Percentiles rank a stretch among this genome's conserved stretches.
Conservation (phyloP, 805 yeast genomes). For the Candida golubevii region DNA sequence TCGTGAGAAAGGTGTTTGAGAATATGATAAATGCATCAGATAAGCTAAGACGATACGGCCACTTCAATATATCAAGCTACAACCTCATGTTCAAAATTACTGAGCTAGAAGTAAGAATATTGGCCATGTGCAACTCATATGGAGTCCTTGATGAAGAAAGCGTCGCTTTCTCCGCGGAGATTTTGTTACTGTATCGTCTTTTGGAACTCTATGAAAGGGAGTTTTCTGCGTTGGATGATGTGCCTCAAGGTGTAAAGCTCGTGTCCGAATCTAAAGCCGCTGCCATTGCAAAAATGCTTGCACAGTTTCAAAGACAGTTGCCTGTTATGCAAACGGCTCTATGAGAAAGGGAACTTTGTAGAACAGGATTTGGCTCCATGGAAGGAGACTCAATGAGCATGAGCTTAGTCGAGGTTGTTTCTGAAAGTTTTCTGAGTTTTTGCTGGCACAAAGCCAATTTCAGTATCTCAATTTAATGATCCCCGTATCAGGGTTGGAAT, state of each 20-base stretch:
- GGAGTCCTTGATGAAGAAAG: not conserved
- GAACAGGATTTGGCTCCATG: too few relatives aligned
- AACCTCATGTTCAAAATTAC: not conserved
- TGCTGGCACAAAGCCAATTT: too few relatives aligned
- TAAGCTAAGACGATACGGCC: conserved; percentile 1
- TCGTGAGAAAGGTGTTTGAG: not conserved
- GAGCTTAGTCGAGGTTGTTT: too few relatives aligned
- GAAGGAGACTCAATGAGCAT: too few relatives aligned
- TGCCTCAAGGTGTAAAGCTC: not conserved
- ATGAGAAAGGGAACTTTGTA: too few relatives aligned
- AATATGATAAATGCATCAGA: not conserved
- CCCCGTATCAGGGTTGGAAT: too few relatives aligned
- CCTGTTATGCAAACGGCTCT: too few relatives aligned
- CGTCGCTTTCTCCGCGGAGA: not conserved
- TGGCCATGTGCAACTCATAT: not conserved
- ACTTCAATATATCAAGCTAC: not conserved
- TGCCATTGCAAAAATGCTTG: too few relatives aligned
- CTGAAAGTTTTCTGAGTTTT: too few relatives aligned
- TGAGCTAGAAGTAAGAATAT: not conserved
- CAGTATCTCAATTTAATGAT: too few relatives aligned
- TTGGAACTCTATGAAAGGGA: not conserved
- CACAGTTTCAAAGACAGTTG: too few relatives aligned
- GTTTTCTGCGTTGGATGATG: not conserved
- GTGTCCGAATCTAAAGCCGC: not conserved
- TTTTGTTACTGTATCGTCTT: not conserved